These are phyloP conservation scores for Crithidia fasciculata DNA, from an alignment of 208 protist genomes.

Conservation along the genomic window DNA sequence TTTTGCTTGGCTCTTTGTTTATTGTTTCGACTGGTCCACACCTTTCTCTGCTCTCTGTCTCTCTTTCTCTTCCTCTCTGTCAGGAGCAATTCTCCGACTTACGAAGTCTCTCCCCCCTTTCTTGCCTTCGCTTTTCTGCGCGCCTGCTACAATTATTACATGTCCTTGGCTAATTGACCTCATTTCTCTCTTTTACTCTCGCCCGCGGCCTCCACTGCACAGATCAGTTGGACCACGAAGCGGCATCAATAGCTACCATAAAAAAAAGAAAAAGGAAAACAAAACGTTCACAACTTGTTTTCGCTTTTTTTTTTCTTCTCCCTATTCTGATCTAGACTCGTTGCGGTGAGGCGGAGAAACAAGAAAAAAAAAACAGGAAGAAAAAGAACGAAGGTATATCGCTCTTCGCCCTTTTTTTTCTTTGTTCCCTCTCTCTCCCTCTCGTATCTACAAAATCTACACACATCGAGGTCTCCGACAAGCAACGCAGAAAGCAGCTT, in stretches of 20 bases:
- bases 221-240: background rate
- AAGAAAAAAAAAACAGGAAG: background rate
- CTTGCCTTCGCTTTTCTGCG: too few species aligned
- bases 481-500: too few species aligned
- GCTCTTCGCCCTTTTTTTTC: slow-evolving; percentile 8
- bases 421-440: too few species aligned
- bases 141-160: too few species aligned
- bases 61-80: background rate
- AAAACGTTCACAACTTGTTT: background rate
- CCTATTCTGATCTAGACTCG: background rate
- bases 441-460: too few species aligned
- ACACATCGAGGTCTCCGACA: too few species aligned
- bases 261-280: slow-evolving; percentile 3
- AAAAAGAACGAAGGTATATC: background rate
- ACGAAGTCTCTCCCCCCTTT: too few species aligned
- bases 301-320: slow-evolving; percentile 9
- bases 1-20: too few species aligned
- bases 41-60: background rate
- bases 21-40: background rate
- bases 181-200: background rate
- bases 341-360: background rate
- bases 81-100: background rate
- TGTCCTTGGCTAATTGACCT: background rate
- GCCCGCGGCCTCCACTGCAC: background rate
- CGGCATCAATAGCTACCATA: background rate